A percentile compares a stretch with the other conserved stretches of the same genome.
These are phyloP conservation scores for Gillenia trifoliata DNA, from an alignment of 306 rosid species.

Conservation along the genomic window DNA sequence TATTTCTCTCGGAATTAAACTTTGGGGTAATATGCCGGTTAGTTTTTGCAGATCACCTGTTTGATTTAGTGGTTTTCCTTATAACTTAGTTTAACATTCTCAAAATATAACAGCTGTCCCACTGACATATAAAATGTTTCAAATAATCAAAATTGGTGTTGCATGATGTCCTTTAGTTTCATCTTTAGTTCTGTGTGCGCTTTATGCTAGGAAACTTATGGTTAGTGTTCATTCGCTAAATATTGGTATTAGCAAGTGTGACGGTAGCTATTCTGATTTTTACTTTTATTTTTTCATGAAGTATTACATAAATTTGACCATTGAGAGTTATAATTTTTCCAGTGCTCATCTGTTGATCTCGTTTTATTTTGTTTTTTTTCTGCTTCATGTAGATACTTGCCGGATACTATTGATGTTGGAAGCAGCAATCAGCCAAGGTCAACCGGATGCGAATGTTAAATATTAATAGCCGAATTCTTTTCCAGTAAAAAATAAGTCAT, in stretches of 20 bases:
- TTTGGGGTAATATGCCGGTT: neutral
- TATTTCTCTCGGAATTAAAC: neutral
- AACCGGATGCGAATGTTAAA: slow-evolving; percentile 89
- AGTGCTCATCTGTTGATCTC: neutral
- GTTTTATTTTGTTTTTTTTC: neutral
- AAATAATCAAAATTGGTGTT: neutral
- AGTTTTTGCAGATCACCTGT: neutral
- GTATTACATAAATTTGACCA: neutral
- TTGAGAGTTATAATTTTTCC: neutral
- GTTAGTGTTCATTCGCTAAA: neutral
- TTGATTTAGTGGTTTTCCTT: neutral
- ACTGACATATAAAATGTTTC: neutral
- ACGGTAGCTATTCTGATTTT: neutral
- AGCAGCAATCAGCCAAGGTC: slow-evolving; percentile 76
- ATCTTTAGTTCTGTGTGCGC: neutral
- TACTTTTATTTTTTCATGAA: too few species aligned
- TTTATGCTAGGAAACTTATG: neutral
- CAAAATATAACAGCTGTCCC: neutral
- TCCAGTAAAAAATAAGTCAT: slow-evolving; percentile 35
- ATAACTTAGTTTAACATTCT: neutral
- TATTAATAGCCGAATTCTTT: slow-evolving; percentile 30
- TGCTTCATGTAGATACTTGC: slow-evolving; percentile 67
- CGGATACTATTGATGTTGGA: slow-evolving; percentile 93
- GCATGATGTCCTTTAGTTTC: neutral
- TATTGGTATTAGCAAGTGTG: neutral